phyloP scores from a whole-genome alignment of 176 grass and related monocot species.

The Aegilops umbellulata region DNA sequence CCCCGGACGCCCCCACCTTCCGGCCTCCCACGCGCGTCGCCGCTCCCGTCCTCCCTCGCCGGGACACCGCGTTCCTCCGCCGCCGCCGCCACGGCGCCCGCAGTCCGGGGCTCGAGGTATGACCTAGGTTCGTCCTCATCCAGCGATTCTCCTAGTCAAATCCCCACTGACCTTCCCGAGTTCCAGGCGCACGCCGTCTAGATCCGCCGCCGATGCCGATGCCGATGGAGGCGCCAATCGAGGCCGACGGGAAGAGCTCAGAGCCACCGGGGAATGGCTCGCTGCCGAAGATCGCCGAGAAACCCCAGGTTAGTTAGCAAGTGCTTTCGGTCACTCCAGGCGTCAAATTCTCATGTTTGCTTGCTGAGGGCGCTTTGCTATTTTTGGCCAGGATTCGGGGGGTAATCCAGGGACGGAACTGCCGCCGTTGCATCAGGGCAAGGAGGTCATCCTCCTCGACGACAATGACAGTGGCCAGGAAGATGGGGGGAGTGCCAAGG shows the following conservation, averaged over 20 bases:
- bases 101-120: no score
- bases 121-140: neutral
- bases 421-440: constrained; percentile 25
- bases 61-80: no score
- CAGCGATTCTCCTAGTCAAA: neutral
- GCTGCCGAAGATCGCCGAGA: constrained; percentile 1
- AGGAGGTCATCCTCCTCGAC: constrained; percentile 50
- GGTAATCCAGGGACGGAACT: neutral
- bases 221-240: constrained; percentile 19
- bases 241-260: constrained; percentile 7
- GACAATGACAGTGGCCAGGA: constrained; percentile 52
- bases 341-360: neutral
- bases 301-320: constrained; percentile 44
- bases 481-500: constrained; percentile 17
- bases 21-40: neutral
- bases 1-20: no score
- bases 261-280: constrained; percentile 1
- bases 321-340: neutral
- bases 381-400: constrained; percentile 38
- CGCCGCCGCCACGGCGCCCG: no score
- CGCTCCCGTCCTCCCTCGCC: neutral
- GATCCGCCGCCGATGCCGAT: neutral
- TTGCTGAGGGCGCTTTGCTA: neutral
- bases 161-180: neutral
- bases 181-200: neutral